phyloP scores from a whole-genome alignment of 257 asterid genomes.

The Eustoma russellianum region DNA sequence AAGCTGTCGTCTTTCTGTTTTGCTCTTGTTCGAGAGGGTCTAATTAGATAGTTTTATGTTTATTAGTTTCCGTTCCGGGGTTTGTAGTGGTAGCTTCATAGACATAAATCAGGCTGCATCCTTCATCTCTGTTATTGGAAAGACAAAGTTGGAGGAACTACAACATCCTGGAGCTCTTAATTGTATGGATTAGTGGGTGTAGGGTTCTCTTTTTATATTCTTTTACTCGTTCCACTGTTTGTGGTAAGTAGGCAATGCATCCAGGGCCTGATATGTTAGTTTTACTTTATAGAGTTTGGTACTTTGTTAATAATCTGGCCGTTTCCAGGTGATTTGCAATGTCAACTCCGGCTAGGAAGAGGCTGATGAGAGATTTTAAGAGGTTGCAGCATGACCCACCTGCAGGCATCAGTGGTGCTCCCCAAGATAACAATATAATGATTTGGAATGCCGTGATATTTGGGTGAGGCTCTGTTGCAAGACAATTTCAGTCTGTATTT shows the following conservation, averaged over 20 bases:
- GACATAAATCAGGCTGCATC: not conserved
- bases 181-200: not conserved
- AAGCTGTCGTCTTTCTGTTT: not conserved
- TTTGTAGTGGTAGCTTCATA: not conserved
- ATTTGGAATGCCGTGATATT: conserved; percentile 80
- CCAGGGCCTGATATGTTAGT: not conserved
- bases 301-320: not conserved
- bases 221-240: not conserved
- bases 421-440: conserved; percentile 70
- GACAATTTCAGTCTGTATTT: not conserved
- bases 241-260: not conserved
- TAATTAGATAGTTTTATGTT: not conserved
- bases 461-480: conserved; percentile 34
- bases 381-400: conserved; percentile 81
- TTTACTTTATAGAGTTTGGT: not conserved
- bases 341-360: conserved; percentile 78
- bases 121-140: not conserved
- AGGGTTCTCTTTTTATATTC: not conserved
- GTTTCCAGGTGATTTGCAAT: conserved; percentile 27
- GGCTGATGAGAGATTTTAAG: conserved; percentile 79
- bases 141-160: not conserved
- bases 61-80: not conserved
- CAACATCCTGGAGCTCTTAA: not conserved
- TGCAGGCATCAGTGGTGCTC: conserved; percentile 77
- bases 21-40: not conserved